Percentiles rank a stretch among this genome's conserved stretches.
phyloP scores from a whole-genome alignment of 495 filamentous ascomycete genomes.

The Xylaria curta region DNA sequence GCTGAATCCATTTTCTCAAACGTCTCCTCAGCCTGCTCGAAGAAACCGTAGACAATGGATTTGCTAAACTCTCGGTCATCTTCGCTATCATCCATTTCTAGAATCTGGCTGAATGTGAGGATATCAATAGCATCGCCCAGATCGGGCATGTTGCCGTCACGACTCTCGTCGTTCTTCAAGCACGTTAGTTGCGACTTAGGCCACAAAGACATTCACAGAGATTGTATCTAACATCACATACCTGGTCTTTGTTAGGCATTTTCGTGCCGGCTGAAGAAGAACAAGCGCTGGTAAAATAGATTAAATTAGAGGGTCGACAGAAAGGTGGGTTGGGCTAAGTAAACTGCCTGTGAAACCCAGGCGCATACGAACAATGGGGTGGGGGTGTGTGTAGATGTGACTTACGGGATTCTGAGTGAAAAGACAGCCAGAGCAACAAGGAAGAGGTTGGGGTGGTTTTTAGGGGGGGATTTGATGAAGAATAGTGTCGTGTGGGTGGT shows the following conservation, averaged over 20 bases:
- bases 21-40: slow-evolving; percentile 86
- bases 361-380: background rate
- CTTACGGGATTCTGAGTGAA: background rate
- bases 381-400: background rate
- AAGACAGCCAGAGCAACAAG: slow-evolving; percentile 29
- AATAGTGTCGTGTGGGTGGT: slow-evolving; percentile 40
- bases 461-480: slow-evolving; percentile 29
- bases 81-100: slow-evolving; percentile 93
- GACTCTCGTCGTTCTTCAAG: slow-evolving; percentile 36
- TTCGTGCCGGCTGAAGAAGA: background rate
- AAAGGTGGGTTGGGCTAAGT: slow-evolving; percentile 8
- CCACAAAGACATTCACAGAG: background rate
- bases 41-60: slow-evolving; percentile 90
- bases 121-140: slow-evolving; percentile 76
- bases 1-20: slow-evolving; percentile 83
- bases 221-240: slow-evolving; percentile 29
- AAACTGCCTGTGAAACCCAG: slow-evolving; percentile 4
- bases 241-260: slow-evolving; percentile 41
- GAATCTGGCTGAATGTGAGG: slow-evolving; percentile 87
- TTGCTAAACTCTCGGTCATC: slow-evolving; percentile 77
- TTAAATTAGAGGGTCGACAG: background rate
- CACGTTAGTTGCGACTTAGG: slow-evolving; percentile 13
- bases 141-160: slow-evolving; percentile 43
- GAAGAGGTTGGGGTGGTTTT: slow-evolving; percentile 28
- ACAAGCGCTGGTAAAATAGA: slow-evolving; percentile 13